Percentiles rank a stretch among this genome's conserved stretches.
Evolutionary conservation across 2,329 filamentous ascomycete species (phyloP).

Genomic region (Neonectria sp.): DNA sequence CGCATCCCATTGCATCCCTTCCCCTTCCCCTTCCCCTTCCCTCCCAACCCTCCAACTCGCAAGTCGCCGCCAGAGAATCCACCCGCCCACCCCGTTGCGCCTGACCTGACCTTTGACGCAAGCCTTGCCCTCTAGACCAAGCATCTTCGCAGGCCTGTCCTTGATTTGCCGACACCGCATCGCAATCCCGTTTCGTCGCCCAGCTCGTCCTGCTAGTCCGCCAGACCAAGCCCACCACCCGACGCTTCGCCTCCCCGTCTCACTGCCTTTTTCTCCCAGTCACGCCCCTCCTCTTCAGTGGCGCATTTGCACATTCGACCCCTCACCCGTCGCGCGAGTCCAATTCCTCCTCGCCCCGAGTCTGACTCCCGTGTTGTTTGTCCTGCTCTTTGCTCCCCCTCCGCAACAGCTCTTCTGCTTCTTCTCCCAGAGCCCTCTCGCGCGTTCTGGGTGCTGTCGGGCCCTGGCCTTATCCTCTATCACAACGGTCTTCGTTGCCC

Average conservation of each 20-base stretch:
- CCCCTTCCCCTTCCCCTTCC: slow-evolving; percentile 2
- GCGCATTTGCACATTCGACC: slow-evolving; percentile 45
- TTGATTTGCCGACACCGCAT: slow-evolving; percentile 33
- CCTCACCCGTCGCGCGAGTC: slow-evolving; percentile 45
- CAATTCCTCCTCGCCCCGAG: slow-evolving; percentile 48
- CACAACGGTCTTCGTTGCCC: slow-evolving; percentile 36
- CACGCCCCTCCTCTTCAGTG: slow-evolving; percentile 46
- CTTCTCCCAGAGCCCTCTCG: slow-evolving; percentile 38
- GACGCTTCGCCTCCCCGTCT: slow-evolving; percentile 47
- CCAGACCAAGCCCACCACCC: neutral
- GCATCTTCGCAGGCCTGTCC: slow-evolving; percentile 27
- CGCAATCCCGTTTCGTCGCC: slow-evolving; percentile 21
- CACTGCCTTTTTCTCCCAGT: slow-evolving; percentile 45
- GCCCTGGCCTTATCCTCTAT: slow-evolving; percentile 39
- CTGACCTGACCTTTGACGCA: slow-evolving; percentile 48
- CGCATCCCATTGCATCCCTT: slow-evolving; percentile 38
- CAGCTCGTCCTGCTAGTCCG: neutral
- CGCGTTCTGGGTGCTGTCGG: slow-evolving; percentile 41
- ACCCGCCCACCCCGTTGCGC: slow-evolving; percentile 39
- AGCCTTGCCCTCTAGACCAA: slow-evolving; percentile 46
- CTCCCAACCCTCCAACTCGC: slow-evolving; percentile 26
- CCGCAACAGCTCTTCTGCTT: slow-evolving; percentile 42
- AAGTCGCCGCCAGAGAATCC: slow-evolving; percentile 25
- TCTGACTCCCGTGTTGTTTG: slow-evolving; percentile 41
- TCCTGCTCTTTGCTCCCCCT: slow-evolving; percentile 39